A percentile compares a stretch with the other conserved stretches of the same genome.
Conservation (phyloP, 345 rosid genomes). For the Sisymbrium irio region DNA sequence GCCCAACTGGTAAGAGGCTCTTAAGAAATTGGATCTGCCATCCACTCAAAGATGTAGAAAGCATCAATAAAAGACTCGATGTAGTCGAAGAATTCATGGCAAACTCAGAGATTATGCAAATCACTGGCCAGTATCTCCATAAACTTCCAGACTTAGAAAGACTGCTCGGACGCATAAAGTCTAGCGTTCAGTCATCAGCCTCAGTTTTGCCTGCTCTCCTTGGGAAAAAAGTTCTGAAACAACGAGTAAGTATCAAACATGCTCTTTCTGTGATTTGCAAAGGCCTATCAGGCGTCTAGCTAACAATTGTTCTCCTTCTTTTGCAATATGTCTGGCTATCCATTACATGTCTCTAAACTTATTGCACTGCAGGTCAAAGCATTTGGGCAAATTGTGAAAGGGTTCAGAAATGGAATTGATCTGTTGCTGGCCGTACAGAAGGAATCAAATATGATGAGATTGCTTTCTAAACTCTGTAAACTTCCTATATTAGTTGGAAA, state of each 20-base stretch:
- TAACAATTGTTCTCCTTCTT: background rate
- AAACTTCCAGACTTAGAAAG: conserved; percentile 88
- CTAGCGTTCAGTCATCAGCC: conserved; percentile 63
- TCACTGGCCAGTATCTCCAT: conserved; percentile 58
- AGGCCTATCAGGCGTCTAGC: background rate
- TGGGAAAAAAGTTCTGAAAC: conserved; percentile 70
- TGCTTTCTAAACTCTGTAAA: conserved; percentile 50
- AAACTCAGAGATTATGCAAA: conserved; percentile 50
- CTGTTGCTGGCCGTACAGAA: conserved; percentile 55
- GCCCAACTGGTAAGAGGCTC: conserved; percentile 80
- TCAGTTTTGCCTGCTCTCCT: conserved; percentile 62
- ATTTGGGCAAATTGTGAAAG: conserved; percentile 82
- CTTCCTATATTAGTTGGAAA: conserved; percentile 56
- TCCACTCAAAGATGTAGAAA: conserved; percentile 71
- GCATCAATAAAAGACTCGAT: conserved; percentile 75
- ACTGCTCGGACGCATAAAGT: conserved; percentile 75
- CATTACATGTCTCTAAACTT: background rate
- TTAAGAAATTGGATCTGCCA: conserved; percentile 95
- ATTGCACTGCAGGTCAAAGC: conserved; percentile 61
- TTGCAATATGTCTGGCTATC: background rate
- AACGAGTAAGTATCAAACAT: conserved; percentile 47
- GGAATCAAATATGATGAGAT: conserved; percentile 44
- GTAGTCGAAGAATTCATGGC: conserved; percentile 54
- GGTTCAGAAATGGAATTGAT: conserved; percentile 73
- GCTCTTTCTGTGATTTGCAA: background rate